phyloP scores from a whole-genome alignment of 2,329 filamentous ascomycete genomes.

The Fusarium equiseti region DNA sequence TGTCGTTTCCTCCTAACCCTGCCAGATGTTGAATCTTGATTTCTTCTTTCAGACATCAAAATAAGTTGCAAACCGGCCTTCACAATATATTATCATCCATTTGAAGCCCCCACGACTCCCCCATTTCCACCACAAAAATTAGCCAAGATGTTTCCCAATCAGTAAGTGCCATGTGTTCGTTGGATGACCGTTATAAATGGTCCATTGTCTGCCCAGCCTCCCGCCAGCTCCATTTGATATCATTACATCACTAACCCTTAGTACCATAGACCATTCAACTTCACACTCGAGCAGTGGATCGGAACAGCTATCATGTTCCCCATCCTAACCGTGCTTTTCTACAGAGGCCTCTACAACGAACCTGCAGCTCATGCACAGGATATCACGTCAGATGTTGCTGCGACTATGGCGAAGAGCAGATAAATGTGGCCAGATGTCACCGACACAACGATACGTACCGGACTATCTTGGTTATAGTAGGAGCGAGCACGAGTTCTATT shows the following conservation, averaged over 20 bases:
- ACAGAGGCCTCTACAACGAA: not conserved
- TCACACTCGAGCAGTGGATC: not conserved
- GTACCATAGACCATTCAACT: not conserved
- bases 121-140: too few species aligned
- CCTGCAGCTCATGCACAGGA: not conserved
- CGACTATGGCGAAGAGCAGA: not conserved
- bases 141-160: not conserved
- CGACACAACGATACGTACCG: not conserved
- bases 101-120: too few species aligned
- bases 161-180: not conserved
- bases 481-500: not conserved
- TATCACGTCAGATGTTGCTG: not conserved
- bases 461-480: not conserved
- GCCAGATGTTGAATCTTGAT: not conserved
- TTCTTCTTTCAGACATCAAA: not conserved
- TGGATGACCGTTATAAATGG: not conserved
- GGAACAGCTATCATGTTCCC: not conserved
- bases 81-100: not conserved
- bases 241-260: not conserved
- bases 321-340: not conserved
- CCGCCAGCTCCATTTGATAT: not conserved
- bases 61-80: rapidly evolving
- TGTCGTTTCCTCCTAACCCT: not conserved
- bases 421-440: not conserved
- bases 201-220: not conserved